Evolutionary conservation across 768 basidiomycete species (phyloP), one percentile per base, ranked within the genome.

Genomic region (Boletus rufocinnamomeus): DNA sequence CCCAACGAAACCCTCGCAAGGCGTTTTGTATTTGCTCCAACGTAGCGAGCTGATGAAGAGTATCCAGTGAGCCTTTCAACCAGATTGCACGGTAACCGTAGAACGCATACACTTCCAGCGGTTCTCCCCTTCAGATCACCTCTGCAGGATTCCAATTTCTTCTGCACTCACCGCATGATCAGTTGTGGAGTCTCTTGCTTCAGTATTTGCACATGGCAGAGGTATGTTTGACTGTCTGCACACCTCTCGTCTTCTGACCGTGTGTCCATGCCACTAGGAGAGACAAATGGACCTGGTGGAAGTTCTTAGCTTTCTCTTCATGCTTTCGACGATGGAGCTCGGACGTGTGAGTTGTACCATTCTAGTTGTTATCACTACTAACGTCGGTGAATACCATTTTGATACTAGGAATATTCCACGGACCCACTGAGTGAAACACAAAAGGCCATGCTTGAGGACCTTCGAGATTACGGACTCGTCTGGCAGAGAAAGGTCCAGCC

Each of bases 121-220:
- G 84, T 47, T 79, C 79, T 50, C 73, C 80, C 56, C 79, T 86
- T 43, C 85, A 87, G 68, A 99, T 99, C 71, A 98, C 95, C 16
- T 96, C 94, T 17, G 81, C 85, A 14, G 97, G 97, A 11, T 98
- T 99, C 71, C 96, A 98, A 69, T 98, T 99, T 70, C 82, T 99
- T 48, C 82, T 99, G 25, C 91, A 97, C 70, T 88, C 95, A 30
- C 91, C 96, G 23, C 93, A 97, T 66, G 91, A 87, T 30, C 97
- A 99, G 70, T 76, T 98, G 19, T 99, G 97, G 97, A 93, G 93
- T 69, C 77, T 98, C 35, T 75, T 99, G 59, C 82, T 98, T 32
- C 91, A 93, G 64, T 99, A 98, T 71, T 77, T 99, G 49, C 82
- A 87, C 60, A 84, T 91, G 76, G 87, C 88, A 25, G 91, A 93